These are phyloP conservation scores for Buddleja alternifolia DNA, from an alignment of 257 asterid genomes.

Conservation along the genomic window DNA sequence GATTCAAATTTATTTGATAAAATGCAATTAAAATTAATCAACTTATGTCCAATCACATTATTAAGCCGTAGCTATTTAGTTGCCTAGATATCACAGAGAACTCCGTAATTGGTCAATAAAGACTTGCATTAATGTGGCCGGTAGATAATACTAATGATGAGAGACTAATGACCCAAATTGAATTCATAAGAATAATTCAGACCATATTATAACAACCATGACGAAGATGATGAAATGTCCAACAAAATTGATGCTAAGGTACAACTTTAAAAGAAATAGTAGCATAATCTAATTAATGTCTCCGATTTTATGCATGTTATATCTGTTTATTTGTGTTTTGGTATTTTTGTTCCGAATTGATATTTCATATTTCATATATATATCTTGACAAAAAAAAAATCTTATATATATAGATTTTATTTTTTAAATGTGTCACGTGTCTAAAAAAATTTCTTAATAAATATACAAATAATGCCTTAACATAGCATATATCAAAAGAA, in stretches of 20 bases:
- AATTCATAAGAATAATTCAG: background rate
- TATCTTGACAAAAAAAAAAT: too few species aligned
- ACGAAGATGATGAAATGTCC: slow-evolving; percentile 1
- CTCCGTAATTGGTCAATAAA: background rate
- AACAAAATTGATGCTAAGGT: background rate
- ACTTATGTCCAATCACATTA: background rate
- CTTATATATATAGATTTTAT: too few species aligned
- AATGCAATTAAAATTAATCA: background rate
- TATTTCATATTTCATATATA: too few species aligned
- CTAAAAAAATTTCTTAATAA: too few species aligned
- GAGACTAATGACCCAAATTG: background rate
- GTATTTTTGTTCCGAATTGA: too few species aligned
- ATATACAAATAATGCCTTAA: too few species aligned
- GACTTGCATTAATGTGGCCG: background rate
- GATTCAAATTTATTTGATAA: background rate
- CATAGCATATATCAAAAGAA: too few species aligned
- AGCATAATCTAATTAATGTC: too few species aligned
- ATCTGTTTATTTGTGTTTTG: too few species aligned
- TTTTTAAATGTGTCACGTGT: too few species aligned
- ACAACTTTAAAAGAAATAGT: too few species aligned
- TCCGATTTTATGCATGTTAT: too few species aligned
- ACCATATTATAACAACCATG: background rate
- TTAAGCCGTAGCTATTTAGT: background rate
- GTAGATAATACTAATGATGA: background rate
- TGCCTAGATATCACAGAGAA: background rate